Evolutionary conservation across 495 filamentous ascomycete species (phyloP).

Genomic region (Penicillium macrosclerotiorum): DNA sequence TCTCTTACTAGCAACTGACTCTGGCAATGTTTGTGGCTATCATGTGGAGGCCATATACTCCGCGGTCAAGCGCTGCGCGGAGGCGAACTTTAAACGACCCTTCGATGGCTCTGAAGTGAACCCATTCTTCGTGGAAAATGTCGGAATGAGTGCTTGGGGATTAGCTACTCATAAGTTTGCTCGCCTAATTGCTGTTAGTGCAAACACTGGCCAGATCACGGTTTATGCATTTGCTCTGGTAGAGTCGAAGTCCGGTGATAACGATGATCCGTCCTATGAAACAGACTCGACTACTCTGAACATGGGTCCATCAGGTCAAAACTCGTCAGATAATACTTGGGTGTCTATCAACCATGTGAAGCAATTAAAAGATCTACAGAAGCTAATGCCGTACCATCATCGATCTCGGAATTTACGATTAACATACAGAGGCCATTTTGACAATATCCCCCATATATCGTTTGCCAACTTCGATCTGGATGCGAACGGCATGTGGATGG

Average conservation of each 20-base stretch:
- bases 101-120: slow-evolving; percentile 31
- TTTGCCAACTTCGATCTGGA: slow-evolving; percentile 68
- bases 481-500: slow-evolving; percentile 63
- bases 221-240: slow-evolving; percentile 74
- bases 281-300: slow-evolving; percentile 6
- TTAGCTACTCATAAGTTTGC: slow-evolving; percentile 78
- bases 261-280: slow-evolving; percentile 21
- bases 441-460: slow-evolving; percentile 76
- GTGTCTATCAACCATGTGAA: slow-evolving; percentile 25
- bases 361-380: slow-evolving; percentile 27
- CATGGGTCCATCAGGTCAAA: no score
- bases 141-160: slow-evolving; percentile 82
- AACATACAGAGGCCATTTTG: slow-evolving; percentile 43
- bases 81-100: slow-evolving; percentile 21
- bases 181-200: slow-evolving; percentile 75
- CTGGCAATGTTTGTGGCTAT: slow-evolving; percentile 86
- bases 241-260: slow-evolving; percentile 22
- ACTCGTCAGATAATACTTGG: slow-evolving; percentile 37
- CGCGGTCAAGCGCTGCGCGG: slow-evolving; percentile 35
- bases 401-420: slow-evolving; percentile 40
- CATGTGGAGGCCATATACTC: slow-evolving; percentile 59
- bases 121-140: slow-evolving; percentile 72
- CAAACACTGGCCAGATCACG: slow-evolving; percentile 65
- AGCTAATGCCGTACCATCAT: slow-evolving; percentile 31
- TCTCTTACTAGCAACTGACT: slow-evolving; percentile 72